These are phyloP conservation scores for Gossypium turneri DNA, from an alignment of 345 rosid genomes.

Conservation along the genomic window DNA sequence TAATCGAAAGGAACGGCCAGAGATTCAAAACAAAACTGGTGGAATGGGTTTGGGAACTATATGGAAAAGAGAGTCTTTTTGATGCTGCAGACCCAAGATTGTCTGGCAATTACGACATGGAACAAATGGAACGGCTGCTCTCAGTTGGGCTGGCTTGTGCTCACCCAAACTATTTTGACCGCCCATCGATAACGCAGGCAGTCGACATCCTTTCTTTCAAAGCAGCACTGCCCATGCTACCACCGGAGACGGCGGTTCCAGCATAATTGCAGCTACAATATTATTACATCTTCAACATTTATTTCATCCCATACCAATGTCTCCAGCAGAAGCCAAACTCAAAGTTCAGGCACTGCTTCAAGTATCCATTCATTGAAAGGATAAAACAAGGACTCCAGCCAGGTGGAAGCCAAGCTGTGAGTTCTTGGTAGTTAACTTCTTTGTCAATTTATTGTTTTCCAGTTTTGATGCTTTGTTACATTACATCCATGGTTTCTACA, in stretches of 20 bases:
- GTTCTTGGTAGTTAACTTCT: not conserved
- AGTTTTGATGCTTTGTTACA: no score
- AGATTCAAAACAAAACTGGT: slow-evolving; percentile 36
- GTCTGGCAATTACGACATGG: slow-evolving; percentile 29
- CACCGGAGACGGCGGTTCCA: slow-evolving; percentile 41
- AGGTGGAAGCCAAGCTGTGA: not conserved
- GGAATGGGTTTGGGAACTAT: slow-evolving; percentile 47
- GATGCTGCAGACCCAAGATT: not conserved
- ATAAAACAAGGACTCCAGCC: not conserved
- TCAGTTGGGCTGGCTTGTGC: slow-evolving; percentile 59
- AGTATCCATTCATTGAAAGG: not conserved
- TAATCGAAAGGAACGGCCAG: not conserved
- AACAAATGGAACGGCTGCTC: slow-evolving; percentile 38
- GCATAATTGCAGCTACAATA: not conserved
- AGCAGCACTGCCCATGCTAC: slow-evolving; percentile 35
- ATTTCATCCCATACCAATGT: not conserved
- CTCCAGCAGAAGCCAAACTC: not conserved
- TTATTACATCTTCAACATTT: not conserved
- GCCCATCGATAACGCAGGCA: slow-evolving; percentile 48
- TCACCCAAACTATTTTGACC: slow-evolving; percentile 37
- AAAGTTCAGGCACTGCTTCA: not conserved
- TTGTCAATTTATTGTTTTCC: no score
- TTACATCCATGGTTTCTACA: no score
- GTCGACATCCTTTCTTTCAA: slow-evolving; percentile 45
- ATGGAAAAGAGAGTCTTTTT: slow-evolving; percentile 23